phyloP scores from a whole-genome alignment of 1,284 basidiomycete genomes.

The Puccinia coronata region DNA sequence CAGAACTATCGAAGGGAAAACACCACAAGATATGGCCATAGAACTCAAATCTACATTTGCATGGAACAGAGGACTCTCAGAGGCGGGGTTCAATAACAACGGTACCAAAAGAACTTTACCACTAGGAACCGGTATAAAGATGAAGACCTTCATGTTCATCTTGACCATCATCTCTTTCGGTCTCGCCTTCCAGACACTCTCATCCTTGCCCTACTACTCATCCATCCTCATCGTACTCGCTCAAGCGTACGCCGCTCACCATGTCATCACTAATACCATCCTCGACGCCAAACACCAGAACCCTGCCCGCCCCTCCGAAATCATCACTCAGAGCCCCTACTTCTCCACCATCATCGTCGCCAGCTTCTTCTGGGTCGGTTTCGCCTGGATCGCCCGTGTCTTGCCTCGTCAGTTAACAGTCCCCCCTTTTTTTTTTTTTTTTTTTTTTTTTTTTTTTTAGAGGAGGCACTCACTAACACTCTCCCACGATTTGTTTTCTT shows the following conservation, averaged over 20 bases:
- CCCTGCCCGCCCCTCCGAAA: constrained; percentile 54
- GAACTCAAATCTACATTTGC: constrained; percentile 87
- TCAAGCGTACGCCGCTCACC: constrained; percentile 87
- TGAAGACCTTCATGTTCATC: constrained; percentile 75
- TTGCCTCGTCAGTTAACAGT: constrained; percentile 69
- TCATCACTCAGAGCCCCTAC: constrained; percentile 68
- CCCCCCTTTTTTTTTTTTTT: too few relatives aligned
- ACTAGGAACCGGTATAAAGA: constrained; percentile 64
- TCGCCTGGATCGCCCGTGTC: constrained; percentile 75
- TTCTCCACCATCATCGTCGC: constrained; percentile 85
- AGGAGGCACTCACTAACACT: not conserved
- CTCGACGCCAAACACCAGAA: constrained; percentile 66
- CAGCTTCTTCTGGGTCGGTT: constrained; percentile 83
- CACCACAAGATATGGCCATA: constrained; percentile 88
- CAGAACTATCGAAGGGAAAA: constrained; percentile 81
- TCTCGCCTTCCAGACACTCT: constrained; percentile 78
- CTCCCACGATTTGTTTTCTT: too few relatives aligned
- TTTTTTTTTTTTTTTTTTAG: constrained; percentile 43
- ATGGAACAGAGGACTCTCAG: constrained; percentile 82
- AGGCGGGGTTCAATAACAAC: constrained; percentile 64
- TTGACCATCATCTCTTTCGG: constrained; percentile 78
- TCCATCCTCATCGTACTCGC: constrained; percentile 77
- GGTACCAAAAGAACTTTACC: constrained; percentile 52
- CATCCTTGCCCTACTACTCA: constrained; percentile 83
- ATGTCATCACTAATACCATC: constrained; percentile 80